Evolutionary conservation across 1,284 basidiomycete species (phyloP), one percentile per base, ranked within the genome.

Genomic region (Naganishia albida): DNA sequence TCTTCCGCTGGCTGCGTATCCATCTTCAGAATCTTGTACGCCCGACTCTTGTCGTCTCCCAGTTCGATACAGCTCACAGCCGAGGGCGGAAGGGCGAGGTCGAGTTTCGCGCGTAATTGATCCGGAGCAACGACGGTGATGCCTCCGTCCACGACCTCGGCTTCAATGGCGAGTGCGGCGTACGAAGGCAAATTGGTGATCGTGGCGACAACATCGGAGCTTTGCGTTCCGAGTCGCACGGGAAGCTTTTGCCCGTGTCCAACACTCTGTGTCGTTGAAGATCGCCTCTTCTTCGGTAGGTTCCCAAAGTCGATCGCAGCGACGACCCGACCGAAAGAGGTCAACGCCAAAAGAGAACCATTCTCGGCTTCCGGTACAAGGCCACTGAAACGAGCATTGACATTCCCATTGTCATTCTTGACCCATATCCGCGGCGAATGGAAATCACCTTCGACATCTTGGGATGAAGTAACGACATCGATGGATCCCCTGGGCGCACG

Each of bases 301-400:
- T 60, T 46, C 16, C 43, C 42, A 40, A 60, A 60, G 57, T 60
- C 57, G 30, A 60, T 60, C 10, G 46, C 43, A 8, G 57, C 38
- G 56, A 23, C 34, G 13, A 60, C 44, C 16, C 46, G 46, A 40
- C 57, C 46, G 39, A 60, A 60, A 12, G 57, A 50, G 12, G 57
- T 50, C 25, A 50, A 34, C 8, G 39, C 18, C 57, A 39, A 25
- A 20, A 60, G 26, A 2, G 57, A 48, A 16, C 57, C 57, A 20
- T 60, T 60, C 38, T 60, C 38, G 34, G 18, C 25, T 40, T 60
- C 57, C 34, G 42, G 54, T 3, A 56, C 12, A 7, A 50, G 12
- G 8, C 57, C 57, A 23, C 46, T 40, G 23, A 50, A 23, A 16
- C 38, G n/a, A 12, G 18, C 57, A 3, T 18, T 23, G 3, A 60